Conservation (phyloP, 2,329 filamentous ascomycete species). For the Teratosphaeria gauchensis region DNA sequence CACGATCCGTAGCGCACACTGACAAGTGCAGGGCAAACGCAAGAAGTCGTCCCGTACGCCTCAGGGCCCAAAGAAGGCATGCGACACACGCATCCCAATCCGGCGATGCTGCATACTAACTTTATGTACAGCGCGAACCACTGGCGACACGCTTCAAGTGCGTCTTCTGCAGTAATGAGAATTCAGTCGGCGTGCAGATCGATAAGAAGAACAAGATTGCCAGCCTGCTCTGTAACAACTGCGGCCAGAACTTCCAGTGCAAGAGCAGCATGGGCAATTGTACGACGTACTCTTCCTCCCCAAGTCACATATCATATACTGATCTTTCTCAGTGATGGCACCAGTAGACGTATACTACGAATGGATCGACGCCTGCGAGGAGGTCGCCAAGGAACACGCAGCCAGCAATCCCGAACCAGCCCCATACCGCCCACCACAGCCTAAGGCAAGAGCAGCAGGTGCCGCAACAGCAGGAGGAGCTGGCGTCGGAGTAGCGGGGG, state of each 20-base stretch:
- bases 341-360: constrained; percentile 94
- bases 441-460: constrained; percentile 3
- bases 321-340: constrained; percentile 50
- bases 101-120: constrained; percentile 4
- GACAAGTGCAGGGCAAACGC: constrained; percentile 60
- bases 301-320: neutral
- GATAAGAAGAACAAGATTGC: constrained; percentile 89
- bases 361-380: constrained; percentile 91
- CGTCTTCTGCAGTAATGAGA: constrained; percentile 97
- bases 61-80: constrained; percentile 71
- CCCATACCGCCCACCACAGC: constrained; percentile 1
- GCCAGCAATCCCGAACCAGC: constrained; percentile 20
- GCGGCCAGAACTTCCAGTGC: constrained; percentile 83
- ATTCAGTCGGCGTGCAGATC: constrained; percentile 78
- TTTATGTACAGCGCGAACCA: constrained; percentile 44
- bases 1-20: neutral
- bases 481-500: constrained; percentile 15
- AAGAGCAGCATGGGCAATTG: constrained; percentile 67
- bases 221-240: constrained; percentile 80
- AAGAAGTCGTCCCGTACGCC: constrained; percentile 78
- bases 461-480: constrained; percentile 4
- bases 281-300: constrained; percentile 33
- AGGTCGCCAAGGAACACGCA: constrained; percentile 55
- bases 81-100: neutral
- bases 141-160: constrained; percentile 84